phyloP scores from a whole-genome alignment of 768 basidiomycete genomes.

The Lentinula aciculospora region DNA sequence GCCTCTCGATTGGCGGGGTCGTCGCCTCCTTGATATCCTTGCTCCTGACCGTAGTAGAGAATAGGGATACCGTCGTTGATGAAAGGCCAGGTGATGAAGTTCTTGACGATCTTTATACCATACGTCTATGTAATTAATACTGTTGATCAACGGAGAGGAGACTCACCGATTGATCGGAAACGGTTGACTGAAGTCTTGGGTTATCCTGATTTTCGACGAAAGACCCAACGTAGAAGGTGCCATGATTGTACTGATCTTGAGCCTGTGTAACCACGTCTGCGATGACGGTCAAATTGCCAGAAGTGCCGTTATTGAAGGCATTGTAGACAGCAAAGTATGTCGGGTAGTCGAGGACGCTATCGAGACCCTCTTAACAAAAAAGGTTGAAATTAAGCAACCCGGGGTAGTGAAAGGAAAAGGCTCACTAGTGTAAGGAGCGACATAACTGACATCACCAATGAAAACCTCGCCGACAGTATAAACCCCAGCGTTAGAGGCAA shows the following conservation, averaged over 20 bases:
- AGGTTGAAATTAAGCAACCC: neutral
- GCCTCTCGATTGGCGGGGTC: constrained; percentile 68
- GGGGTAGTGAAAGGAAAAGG: neutral
- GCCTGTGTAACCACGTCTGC: constrained; percentile 23
- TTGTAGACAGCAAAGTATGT: constrained; percentile 43
- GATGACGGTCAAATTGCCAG: constrained; percentile 40
- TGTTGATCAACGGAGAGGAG: constrained; percentile 13
- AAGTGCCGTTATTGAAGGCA: constrained; percentile 45
- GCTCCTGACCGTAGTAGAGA: constrained; percentile 70
- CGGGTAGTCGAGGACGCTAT: constrained; percentile 58
- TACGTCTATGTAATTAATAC: neutral
- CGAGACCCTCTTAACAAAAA: constrained; percentile 24
- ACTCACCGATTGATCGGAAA: constrained; percentile 38
- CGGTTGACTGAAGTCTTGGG: constrained; percentile 50
- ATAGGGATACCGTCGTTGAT: constrained; percentile 68
- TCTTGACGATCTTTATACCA: constrained; percentile 27
- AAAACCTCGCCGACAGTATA: constrained; percentile 64
- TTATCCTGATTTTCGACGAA: constrained; percentile 72
- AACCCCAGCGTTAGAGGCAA: constrained; percentile 56
- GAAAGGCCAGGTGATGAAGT: constrained; percentile 61
- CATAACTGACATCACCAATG: constrained; percentile 20
- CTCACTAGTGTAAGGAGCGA: constrained; percentile 31
- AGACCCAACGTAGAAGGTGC: constrained; percentile 39
- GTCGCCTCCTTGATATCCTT: constrained; percentile 46
- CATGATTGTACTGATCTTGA: constrained; percentile 37